Evolutionary conservation across 1,284 basidiomycete species (phyloP).

Genomic region (Malassezia yamatoensis): DNA sequence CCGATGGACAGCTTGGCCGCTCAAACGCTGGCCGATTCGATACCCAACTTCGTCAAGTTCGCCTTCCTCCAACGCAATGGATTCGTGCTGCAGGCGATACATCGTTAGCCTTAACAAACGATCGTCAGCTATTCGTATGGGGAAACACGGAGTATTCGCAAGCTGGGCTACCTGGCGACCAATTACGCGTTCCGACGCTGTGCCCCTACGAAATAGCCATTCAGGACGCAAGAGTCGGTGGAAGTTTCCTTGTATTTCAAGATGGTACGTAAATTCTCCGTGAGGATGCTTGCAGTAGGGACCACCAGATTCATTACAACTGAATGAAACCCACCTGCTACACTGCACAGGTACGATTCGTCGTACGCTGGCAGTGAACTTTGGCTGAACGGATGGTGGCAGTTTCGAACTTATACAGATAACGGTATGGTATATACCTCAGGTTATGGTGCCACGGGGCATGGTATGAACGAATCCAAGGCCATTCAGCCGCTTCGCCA

Average conservation of each 20-base stretch:
- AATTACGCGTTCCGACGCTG: not conserved
- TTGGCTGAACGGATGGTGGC: not conserved
- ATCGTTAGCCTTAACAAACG: conserved; percentile 16
- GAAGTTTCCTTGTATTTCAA: conserved; percentile 12
- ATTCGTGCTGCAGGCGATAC: conserved; percentile 29
- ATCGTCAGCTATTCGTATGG: conserved; percentile 23
- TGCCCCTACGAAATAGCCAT: not conserved
- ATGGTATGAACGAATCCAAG: not conserved
- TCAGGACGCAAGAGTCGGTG: conserved; percentile 10
- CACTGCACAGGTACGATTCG: not conserved
- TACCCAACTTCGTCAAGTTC: not conserved
- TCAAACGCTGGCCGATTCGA: conserved; percentile 10
- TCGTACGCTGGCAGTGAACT: not conserved
- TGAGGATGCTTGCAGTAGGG: conserved; percentile 11
- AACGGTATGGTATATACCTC: conserved; percentile 5
- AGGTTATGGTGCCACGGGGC: conserved; percentile 14
- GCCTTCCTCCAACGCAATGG: not conserved
- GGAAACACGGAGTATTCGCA: conserved; percentile 38
- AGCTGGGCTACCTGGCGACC: not conserved
- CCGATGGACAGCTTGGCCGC: conserved; percentile 29
- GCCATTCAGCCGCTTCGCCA: not conserved
- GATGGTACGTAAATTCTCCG: conserved; percentile 11
- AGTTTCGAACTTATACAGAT: conserved; percentile 5
- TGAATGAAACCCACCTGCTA: not conserved
- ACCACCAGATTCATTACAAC: conserved; percentile 4